These are phyloP conservation scores for Cryptococcus amylolentus DNA, from an alignment of 1,284 basidiomycete species.

Conservation along the genomic window DNA sequence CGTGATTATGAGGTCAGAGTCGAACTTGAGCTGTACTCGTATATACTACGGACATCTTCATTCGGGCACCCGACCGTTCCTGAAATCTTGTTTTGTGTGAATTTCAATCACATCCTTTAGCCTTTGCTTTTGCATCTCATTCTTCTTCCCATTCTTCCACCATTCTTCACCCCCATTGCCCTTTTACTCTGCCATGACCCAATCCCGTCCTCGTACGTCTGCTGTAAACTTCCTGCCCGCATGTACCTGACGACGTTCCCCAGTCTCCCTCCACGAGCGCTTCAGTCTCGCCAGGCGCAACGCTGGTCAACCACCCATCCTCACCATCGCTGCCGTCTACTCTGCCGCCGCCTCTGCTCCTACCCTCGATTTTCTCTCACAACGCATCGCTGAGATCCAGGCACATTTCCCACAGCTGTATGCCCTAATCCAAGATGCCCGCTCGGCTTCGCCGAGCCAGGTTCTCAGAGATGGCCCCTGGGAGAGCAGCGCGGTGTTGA, in stretches of 20 bases:
- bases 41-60: no score
- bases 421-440: conserved; percentile 5
- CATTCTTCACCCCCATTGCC: no score
- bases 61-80: no score
- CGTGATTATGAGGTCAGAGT: no score
- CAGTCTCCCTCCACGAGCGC: conserved; percentile 33
- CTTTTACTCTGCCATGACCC: no score
- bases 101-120: no score
- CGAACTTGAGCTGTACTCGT: no score
- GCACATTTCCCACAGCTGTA: conserved; percentile 30
- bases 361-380: conserved; percentile 8
- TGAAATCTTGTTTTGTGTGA: no score
- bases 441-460: conserved; percentile 13
- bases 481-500: conserved; percentile 14
- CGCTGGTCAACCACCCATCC: conserved; percentile 21
- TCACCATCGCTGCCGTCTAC: conserved; percentile 24
- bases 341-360: conserved; percentile 18
- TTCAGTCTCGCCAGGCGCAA: conserved; percentile 31
- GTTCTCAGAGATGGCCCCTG: conserved; percentile 6
- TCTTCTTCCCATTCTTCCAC: no score
- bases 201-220: conserved; percentile 5
- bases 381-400: conserved; percentile 28
- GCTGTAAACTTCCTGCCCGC: no score
- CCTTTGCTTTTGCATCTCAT: no score
- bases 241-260: background rate